Conservation (phyloP, 768 basidiomycete species). For the Pleurotus tuber-regium region DNA sequence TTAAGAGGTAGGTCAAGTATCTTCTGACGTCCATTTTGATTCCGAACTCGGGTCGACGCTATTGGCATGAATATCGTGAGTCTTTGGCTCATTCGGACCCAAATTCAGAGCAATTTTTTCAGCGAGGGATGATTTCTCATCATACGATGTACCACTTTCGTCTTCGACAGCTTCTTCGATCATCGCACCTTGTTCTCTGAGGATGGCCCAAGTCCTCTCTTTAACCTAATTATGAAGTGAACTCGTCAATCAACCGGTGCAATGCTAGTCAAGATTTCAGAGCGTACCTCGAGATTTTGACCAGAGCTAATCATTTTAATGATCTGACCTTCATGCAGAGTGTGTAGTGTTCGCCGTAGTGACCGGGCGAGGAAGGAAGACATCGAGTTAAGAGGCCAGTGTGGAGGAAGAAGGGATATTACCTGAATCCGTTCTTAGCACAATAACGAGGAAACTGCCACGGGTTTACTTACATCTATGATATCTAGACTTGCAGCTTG, state of each 20-base stretch:
- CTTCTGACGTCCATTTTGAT: neutral
- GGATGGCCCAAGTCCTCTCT: constrained; percentile 53
- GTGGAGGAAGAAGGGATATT: constrained; percentile 62
- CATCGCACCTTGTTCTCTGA: constrained; percentile 64
- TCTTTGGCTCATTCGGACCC: constrained; percentile 25
- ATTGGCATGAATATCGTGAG: constrained; percentile 4
- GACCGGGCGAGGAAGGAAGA: constrained; percentile 80
- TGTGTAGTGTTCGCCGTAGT: constrained; percentile 72
- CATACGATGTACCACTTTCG: constrained; percentile 29
- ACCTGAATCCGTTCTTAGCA: constrained; percentile 36
- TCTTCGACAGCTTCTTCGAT: constrained; percentile 56
- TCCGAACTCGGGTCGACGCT: neutral
- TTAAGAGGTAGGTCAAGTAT: neutral
- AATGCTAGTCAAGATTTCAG: no score
- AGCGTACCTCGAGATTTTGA: constrained; percentile 70
- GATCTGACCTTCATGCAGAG: constrained; percentile 67
- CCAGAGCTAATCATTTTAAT: constrained; percentile 76
- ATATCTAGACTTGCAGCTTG: constrained; percentile 80
- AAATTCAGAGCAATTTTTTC: constrained; percentile 37
- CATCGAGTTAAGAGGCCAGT: constrained; percentile 73
- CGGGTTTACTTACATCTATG: constrained; percentile 57
- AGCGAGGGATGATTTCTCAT: constrained; percentile 42
- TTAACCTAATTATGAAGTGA: constrained; percentile 38
- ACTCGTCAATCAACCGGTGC: neutral
- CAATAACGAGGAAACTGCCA: constrained; percentile 1